Evolutionary conservation across 2,329 filamentous ascomycete species (phyloP).

Genomic region (Aureobasidium zeae): DNA sequence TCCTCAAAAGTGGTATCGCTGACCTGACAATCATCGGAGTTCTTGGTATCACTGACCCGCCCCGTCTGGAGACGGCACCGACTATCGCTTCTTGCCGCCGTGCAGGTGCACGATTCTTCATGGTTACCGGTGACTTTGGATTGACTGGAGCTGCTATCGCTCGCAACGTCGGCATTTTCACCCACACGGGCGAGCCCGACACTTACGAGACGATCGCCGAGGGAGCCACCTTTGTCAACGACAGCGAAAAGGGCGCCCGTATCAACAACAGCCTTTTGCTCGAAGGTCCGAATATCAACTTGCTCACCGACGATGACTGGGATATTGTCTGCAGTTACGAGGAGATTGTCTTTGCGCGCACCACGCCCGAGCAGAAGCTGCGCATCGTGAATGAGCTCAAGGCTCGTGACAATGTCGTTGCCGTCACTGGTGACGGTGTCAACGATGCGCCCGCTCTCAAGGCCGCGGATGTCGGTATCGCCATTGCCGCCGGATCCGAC

Average conservation of each 20-base stretch:
- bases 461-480: slow-evolving; percentile 38
- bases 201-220: slow-evolving; percentile 20
- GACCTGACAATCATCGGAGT: slow-evolving; percentile 44
- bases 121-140: slow-evolving; percentile 37
- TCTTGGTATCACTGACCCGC: slow-evolving; percentile 39
- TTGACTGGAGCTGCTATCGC: slow-evolving; percentile 35
- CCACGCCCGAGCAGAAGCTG: slow-evolving; percentile 36
- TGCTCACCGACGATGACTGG: slow-evolving; percentile 33
- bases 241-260: slow-evolving; percentile 3
- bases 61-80: slow-evolving; percentile 29
- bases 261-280: slow-evolving; percentile 18
- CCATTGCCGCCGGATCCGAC: slow-evolving; percentile 25
- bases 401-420: slow-evolving; percentile 32
- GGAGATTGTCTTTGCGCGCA: slow-evolving; percentile 41
- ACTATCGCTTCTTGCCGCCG: slow-evolving; percentile 30
- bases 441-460: slow-evolving; percentile 39
- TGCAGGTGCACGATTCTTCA: slow-evolving; percentile 34
- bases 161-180: slow-evolving; percentile 33
- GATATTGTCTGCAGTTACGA: slow-evolving; percentile 41
- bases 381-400: slow-evolving; percentile 36
- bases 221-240: slow-evolving; percentile 9
- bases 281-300: slow-evolving; percentile 20
- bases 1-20: slow-evolving; percentile 32
- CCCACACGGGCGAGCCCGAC: slow-evolving; percentile 26
- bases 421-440: slow-evolving; percentile 36